phyloP scores from a whole-genome alignment of 345 rosid genomes.

The Linum lewisii region DNA sequence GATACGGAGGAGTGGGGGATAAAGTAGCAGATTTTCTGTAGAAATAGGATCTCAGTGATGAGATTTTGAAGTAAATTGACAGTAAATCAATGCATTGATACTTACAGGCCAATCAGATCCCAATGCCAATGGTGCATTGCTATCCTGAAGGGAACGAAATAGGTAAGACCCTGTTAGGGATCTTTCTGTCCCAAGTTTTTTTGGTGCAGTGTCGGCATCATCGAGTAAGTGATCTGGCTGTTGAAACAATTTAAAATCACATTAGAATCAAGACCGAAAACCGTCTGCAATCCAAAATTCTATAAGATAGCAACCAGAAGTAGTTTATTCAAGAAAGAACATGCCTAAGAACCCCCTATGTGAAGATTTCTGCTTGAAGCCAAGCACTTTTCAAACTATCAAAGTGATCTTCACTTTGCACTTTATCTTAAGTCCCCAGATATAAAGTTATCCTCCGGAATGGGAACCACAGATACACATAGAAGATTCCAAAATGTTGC shows the following conservation, averaged over 20 bases:
- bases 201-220: constrained; percentile 64
- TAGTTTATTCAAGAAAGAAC: too few species aligned
- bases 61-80: background rate
- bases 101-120: constrained; percentile 99
- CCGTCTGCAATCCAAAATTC: too few species aligned
- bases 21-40: background rate
- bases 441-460: too few species aligned
- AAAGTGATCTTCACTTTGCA: too few species aligned
- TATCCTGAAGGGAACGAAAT: constrained; percentile 46
- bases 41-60: background rate
- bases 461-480: too few species aligned
- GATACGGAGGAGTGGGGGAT: background rate
- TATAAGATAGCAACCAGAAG: too few species aligned
- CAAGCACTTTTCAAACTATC: too few species aligned
- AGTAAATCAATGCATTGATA: background rate
- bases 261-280: too few species aligned
- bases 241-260: constrained; percentile 11
- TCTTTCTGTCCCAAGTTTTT: constrained; percentile 74
- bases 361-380: too few species aligned
- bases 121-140: constrained; percentile 55
- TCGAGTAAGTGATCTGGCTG: constrained; percentile 90
- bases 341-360: too few species aligned
- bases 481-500: too few species aligned
- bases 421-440: too few species aligned
- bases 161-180: constrained; percentile 55